Percentiles rank a stretch among this genome's conserved stretches.
phyloP scores from a whole-genome alignment of 768 basidiomycete genomes.

The Neoboletus magnificus region DNA sequence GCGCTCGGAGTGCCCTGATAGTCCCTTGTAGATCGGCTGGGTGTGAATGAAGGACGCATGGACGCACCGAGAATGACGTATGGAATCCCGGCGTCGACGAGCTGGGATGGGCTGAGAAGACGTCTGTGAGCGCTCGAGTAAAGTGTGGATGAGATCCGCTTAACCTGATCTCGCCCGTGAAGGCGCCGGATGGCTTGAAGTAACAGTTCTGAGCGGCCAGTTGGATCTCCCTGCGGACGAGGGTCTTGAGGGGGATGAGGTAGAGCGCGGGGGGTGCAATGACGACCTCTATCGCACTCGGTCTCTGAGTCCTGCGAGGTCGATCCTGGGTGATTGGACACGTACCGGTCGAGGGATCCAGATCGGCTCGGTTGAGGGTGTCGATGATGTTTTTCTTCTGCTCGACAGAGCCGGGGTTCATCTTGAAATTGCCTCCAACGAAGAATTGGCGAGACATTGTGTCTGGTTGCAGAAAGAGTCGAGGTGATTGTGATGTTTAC shows the following conservation, averaged over 20 bases:
- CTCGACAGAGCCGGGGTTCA: slow-evolving; percentile 75
- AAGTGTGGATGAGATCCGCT: slow-evolving; percentile 13
- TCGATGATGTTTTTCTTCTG: slow-evolving; percentile 65
- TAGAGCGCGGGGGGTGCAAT: slow-evolving; percentile 91
- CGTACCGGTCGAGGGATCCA: slow-evolving; percentile 77
- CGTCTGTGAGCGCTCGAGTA: neutral
- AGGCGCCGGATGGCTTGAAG: slow-evolving; percentile 81
- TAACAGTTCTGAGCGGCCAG: slow-evolving; percentile 93
- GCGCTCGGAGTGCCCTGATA: slow-evolving; percentile 91
- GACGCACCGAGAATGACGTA: slow-evolving; percentile 85
- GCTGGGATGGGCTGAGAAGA: slow-evolving; percentile 65
- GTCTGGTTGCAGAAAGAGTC: neutral
- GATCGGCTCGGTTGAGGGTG: slow-evolving; percentile 70
- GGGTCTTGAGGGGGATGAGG: slow-evolving; percentile 66
- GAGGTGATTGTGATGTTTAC: too few relatives aligned
- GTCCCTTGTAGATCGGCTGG: neutral
- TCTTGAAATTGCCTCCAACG: slow-evolving; percentile 98
- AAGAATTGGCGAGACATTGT: slow-evolving; percentile 83
- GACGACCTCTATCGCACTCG: slow-evolving; percentile 68
- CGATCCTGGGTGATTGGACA: neutral
- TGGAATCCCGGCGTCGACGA: slow-evolving; percentile 80
- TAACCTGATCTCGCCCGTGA: slow-evolving; percentile 95
- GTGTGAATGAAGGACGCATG: neutral
- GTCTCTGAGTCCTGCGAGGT: slow-evolving; percentile 9
- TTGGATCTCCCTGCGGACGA: slow-evolving; percentile 63